These are phyloP conservation scores for Benincasa hispida DNA, from an alignment of 306 rosid genomes.

Conservation along the genomic window DNA sequence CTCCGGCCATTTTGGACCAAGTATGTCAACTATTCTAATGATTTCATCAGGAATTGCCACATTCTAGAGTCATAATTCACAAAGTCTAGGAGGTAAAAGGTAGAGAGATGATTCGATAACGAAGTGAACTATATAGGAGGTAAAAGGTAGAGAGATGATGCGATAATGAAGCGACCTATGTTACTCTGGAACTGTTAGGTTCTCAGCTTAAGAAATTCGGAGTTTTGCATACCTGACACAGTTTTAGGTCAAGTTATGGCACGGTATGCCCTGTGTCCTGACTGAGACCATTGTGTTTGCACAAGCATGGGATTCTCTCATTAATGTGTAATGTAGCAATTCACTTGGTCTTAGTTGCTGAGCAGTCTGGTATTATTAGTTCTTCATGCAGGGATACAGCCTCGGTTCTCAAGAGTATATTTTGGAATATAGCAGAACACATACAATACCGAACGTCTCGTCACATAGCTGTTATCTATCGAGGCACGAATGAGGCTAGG, in stretches of 20 bases:
- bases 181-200: background rate
- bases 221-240: background rate
- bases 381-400: slow-evolving; percentile 1
- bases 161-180: background rate
- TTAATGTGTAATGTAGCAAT: background rate
- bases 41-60: slow-evolving; percentile 84
- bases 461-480: background rate
- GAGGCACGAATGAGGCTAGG: background rate
- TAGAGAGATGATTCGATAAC: background rate
- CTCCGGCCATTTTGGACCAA: slow-evolving; percentile 95
- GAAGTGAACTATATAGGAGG: background rate
- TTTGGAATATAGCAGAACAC: background rate
- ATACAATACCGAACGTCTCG: background rate
- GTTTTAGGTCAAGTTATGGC: background rate
- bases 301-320: background rate
- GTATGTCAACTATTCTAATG: slow-evolving; percentile 80
- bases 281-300: background rate
- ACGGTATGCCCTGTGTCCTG: background rate
- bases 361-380: background rate
- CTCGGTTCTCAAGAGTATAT: background rate
- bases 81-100: background rate
- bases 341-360: slow-evolving; percentile 5
- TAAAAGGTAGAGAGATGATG: background rate
- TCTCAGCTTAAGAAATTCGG: background rate
- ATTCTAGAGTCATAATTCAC: slow-evolving; percentile 63